These are phyloP conservation scores for Pneumocystis jirovecii DNA, from an alignment of 1,139 yeast species.

Conservation along the genomic window DNA sequence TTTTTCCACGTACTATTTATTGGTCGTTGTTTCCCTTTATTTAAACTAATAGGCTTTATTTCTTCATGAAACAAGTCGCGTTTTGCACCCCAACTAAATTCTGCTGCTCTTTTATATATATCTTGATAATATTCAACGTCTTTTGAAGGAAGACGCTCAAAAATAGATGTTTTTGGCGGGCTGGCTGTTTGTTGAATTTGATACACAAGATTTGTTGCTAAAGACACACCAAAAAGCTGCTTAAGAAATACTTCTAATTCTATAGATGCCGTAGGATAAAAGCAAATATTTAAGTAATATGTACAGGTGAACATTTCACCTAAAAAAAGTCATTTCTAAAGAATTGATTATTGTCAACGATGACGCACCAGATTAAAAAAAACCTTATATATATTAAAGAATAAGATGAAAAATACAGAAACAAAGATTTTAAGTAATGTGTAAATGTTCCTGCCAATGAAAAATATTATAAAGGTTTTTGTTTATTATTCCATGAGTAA, in stretches of 20 bases:
- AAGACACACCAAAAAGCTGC: background rate
- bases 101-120: background rate
- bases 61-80: background rate
- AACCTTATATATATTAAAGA: no score
- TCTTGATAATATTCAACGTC: background rate
- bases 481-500: conserved; percentile 12
- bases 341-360: background rate
- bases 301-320: background rate
- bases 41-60: background rate
- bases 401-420: background rate
- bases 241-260: background rate
- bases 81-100: background rate
- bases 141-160: background rate
- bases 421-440: background rate
- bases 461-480: background rate
- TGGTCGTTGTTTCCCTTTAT: background rate
- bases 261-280: background rate
- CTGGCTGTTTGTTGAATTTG: background rate
- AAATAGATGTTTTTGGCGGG: background rate
- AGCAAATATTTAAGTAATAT: background rate
- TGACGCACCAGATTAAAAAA: background rate
- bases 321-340: background rate
- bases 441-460: background rate
- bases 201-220: background rate
- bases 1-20: background rate